Percentiles rank a stretch among this genome's conserved stretches.
These are phyloP conservation scores for Vitis hybrid DNA, from an alignment of 177 flowering plant species.

Conservation along the genomic window DNA sequence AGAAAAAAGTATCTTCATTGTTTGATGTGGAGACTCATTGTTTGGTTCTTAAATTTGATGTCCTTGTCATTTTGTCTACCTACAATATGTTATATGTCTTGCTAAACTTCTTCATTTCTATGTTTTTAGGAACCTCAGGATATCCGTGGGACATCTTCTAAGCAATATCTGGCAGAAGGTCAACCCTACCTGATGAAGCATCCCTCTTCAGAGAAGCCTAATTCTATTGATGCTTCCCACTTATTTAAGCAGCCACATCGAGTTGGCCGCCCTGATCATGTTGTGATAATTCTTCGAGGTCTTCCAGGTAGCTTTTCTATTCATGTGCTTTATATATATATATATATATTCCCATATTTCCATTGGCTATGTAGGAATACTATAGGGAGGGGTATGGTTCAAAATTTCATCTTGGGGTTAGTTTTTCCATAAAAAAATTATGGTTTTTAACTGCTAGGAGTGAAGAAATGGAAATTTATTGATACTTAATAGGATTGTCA, in stretches of 20 bases:
- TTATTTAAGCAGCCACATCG: constrained; percentile 77
- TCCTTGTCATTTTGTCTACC: too few species aligned
- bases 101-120: background rate
- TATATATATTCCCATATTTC: too few species aligned
- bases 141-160: constrained; percentile 21
- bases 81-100: background rate
- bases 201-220: constrained; percentile 47
- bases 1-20: too few species aligned
- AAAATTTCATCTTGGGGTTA: too few species aligned
- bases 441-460: too few species aligned
- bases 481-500: too few species aligned
- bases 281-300: constrained; percentile 91
- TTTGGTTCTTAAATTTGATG: background rate
- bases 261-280: constrained; percentile 81
- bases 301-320: constrained; percentile 69
- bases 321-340: background rate
- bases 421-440: too few species aligned
- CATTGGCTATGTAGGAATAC: too few species aligned
- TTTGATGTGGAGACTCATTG: background rate
- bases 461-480: too few species aligned
- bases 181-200: constrained; percentile 32
- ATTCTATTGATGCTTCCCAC: constrained; percentile 64
- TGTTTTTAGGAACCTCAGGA: constrained; percentile 29
- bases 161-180: constrained; percentile 26
- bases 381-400: too few species aligned